A percentile compares a stretch with the other conserved stretches of the same genome.
Evolutionary conservation across 2,329 filamentous ascomycete species (phyloP).

Genomic region (Curvularia hawaiiensis): DNA sequence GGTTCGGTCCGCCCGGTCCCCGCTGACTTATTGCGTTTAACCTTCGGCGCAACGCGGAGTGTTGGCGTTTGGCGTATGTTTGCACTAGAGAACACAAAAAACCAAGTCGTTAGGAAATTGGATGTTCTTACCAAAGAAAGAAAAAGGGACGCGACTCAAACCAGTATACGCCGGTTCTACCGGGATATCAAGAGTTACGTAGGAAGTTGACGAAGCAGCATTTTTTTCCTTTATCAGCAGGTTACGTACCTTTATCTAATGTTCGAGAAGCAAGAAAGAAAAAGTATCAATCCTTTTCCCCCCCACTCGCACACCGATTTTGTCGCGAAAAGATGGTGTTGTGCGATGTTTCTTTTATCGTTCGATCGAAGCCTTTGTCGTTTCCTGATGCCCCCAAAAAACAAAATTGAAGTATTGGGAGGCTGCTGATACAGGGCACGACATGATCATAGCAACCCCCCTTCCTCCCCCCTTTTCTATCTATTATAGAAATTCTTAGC

Average conservation of each 20-base stretch:
- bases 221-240: background rate
- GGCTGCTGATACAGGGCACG: constrained; percentile 2
- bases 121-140: background rate
- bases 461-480: background rate
- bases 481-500: background rate
- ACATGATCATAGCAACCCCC: background rate
- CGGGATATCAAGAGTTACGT: background rate
- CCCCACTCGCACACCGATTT: background rate
- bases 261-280: background rate
- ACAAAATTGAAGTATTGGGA: background rate
- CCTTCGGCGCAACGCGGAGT: background rate
- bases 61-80: background rate
- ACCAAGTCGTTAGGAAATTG: background rate
- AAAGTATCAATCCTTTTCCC: too few relatives aligned
- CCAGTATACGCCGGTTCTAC: background rate
- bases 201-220: background rate
- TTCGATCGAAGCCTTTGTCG: background rate
- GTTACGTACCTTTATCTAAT: background rate
- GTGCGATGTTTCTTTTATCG: too few relatives aligned
- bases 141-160: background rate
- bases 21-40: background rate
- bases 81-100: background rate
- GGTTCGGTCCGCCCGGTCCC: background rate
- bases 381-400: background rate
- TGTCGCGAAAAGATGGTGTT: background rate